These are phyloP conservation scores for Rhizophagus clarus DNA, from an alignment of 192 early-diverging fungal species.

Conservation along the genomic window DNA sequence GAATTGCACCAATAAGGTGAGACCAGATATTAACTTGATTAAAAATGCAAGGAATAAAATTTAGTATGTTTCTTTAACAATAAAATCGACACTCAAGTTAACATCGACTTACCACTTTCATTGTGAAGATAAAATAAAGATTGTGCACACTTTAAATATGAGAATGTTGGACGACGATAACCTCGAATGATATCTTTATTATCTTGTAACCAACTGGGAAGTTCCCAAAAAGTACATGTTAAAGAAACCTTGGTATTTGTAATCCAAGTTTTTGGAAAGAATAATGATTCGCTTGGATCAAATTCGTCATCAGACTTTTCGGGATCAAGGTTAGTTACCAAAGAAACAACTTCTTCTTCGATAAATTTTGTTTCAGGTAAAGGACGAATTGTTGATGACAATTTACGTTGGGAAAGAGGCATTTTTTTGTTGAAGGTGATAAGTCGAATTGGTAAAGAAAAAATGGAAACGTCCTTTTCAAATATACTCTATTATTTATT, in stretches of 20 bases:
- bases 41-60: background rate
- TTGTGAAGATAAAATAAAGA: constrained; percentile 88
- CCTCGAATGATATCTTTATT: constrained; percentile 73
- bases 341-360: background rate
- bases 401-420: background rate
- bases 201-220: constrained; percentile 83
- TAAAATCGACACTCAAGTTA: background rate
- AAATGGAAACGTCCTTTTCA: background rate
- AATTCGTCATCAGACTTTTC: background rate
- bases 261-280: background rate
- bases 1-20: constrained; percentile 72
- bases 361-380: background rate
- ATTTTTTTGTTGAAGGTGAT: background rate
- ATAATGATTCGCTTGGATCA: background rate
- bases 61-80: background rate
- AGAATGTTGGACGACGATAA: constrained; percentile 78
- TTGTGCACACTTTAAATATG: constrained; percentile 72
- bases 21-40: constrained; percentile 79
- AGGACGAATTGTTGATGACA: background rate
- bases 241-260: background rate
- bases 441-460: background rate
- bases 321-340: background rate
- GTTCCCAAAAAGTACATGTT: constrained; percentile 46
- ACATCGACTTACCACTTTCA: constrained; percentile 67
- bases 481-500: too few relatives aligned